Evolutionary conservation across 345 rosid genomes (phyloP).

Genomic region (Dipteronia sinensis): DNA sequence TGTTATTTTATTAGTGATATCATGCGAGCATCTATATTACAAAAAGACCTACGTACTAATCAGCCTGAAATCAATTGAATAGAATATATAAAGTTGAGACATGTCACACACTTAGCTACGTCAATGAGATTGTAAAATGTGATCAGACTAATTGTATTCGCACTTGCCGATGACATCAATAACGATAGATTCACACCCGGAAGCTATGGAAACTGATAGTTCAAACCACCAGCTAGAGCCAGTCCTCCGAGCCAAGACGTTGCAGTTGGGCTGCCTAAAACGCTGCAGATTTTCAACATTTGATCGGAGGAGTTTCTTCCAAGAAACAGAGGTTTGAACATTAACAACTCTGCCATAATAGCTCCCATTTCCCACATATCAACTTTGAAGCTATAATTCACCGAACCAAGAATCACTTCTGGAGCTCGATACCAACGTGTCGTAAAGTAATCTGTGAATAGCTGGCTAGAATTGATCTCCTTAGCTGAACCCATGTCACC

Average conservation of each 20-base stretch:
- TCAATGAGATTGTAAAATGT: no score
- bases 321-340: constrained; percentile 44
- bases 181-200: constrained; percentile 15
- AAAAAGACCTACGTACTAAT: no score
- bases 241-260: constrained; percentile 43
- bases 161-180: constrained; percentile 34
- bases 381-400: constrained; percentile 40
- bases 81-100: no score
- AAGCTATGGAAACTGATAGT: constrained; percentile 39
- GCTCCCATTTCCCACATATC: constrained; percentile 71
- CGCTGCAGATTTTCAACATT: constrained; percentile 38
- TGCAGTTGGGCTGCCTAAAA: constrained; percentile 42
- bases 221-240: constrained; percentile 31
- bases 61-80: no score
- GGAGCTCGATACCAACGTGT: constrained; percentile 60
- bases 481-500: constrained; percentile 55
- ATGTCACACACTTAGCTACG: no score
- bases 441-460: constrained; percentile 39
- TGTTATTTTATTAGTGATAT: no score
- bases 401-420: constrained; percentile 42
- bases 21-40: no score
- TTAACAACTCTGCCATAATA: constrained; percentile 49
- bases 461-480: constrained; percentile 43
- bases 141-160: constrained; percentile 25
- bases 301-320: constrained; percentile 39